Conservation (phyloP, 2,329 filamentous ascomycete species). For the Phialemoniopsis sp. region DNA sequence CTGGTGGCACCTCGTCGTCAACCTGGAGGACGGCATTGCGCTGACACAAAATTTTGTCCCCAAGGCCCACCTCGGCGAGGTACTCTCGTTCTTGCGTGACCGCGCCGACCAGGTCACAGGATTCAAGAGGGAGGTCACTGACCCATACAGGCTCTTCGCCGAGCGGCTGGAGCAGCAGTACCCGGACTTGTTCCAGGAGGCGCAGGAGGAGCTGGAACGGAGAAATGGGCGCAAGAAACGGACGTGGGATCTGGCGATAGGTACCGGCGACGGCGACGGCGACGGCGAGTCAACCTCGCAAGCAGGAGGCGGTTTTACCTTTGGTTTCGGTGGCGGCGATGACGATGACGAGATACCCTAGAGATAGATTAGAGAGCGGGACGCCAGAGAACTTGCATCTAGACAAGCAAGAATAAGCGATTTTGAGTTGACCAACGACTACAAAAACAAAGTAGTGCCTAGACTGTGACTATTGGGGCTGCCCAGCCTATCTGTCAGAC, state of each 20-base stretch:
- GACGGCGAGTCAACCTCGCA: slow-evolving; percentile 22
- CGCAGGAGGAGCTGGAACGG: slow-evolving; percentile 55
- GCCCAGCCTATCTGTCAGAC: too few species aligned
- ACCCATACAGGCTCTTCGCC: slow-evolving; percentile 74
- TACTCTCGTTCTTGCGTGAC: slow-evolving; percentile 75
- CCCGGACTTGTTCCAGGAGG: slow-evolving; percentile 64
- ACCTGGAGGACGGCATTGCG: slow-evolving; percentile 78
- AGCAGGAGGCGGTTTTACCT: slow-evolving; percentile 48
- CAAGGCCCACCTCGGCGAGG: slow-evolving; percentile 65
- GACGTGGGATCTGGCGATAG: slow-evolving; percentile 80
- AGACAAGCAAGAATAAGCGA: too few species aligned
- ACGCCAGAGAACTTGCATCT: too few species aligned
- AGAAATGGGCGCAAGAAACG: slow-evolving; percentile 65
- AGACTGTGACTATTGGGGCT: too few species aligned
- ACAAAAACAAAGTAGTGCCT: too few species aligned
- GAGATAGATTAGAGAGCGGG: slow-evolving; percentile 5
- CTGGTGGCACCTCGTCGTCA: slow-evolving; percentile 97
- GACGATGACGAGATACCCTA: slow-evolving; percentile 43
- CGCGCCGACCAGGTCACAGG: slow-evolving; percentile 85
- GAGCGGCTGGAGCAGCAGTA: slow-evolving; percentile 59
- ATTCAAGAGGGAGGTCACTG: slow-evolving; percentile 66
- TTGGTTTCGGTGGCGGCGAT: slow-evolving; percentile 45
- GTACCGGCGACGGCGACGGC: slow-evolving; percentile 27
- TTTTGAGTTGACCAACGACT: too few species aligned
- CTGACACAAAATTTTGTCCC: slow-evolving; percentile 97